Evolutionary conservation across 129 eudicot genomes (phyloP).

Genomic region (Tagetes patula): DNA sequence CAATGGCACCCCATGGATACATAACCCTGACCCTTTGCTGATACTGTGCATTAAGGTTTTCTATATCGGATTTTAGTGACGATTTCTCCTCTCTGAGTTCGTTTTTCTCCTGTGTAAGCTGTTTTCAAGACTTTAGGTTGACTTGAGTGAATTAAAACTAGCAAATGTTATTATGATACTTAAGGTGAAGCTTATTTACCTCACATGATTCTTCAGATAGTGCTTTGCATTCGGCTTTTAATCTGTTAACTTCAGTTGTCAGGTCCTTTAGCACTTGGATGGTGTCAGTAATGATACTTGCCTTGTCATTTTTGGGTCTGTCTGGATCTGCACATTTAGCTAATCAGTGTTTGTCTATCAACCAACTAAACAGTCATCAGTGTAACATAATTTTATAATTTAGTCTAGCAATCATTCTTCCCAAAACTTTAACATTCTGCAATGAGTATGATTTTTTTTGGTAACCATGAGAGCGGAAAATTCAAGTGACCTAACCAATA

Average conservation of each 20-base stretch:
- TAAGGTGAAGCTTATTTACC: slow-evolving; percentile 34
- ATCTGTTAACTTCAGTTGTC: slow-evolving; percentile 50
- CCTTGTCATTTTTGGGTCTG: slow-evolving; percentile 60
- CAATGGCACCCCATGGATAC: slow-evolving; percentile 50
- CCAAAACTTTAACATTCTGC: not conserved
- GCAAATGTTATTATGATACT: not conserved
- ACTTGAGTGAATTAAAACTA: not conserved
- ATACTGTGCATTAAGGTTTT: slow-evolving; percentile 50
- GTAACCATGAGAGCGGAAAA: not conserved
- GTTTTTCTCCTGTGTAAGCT: slow-evolving; percentile 62
- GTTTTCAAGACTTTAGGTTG: slow-evolving; percentile 15
- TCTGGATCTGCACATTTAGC: slow-evolving; percentile 45
- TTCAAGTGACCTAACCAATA: not conserved
- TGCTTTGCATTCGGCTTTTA: slow-evolving; percentile 49
- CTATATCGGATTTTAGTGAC: slow-evolving; percentile 51
- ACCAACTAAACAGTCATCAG: not conserved
- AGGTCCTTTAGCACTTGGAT: slow-evolving; percentile 53
- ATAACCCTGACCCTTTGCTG: slow-evolving; percentile 43
- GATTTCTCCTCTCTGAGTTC: slow-evolving; percentile 63
- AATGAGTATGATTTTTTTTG: not conserved
- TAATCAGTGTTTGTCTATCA: not conserved
- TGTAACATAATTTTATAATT: not conserved
- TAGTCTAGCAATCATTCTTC: not conserved
- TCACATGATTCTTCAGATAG: slow-evolving; percentile 57
- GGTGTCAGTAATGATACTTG: slow-evolving; percentile 51